phyloP scores from a whole-genome alignment of 2,329 filamentous ascomycete genomes.

The Penicillium sclerotiorum region DNA sequence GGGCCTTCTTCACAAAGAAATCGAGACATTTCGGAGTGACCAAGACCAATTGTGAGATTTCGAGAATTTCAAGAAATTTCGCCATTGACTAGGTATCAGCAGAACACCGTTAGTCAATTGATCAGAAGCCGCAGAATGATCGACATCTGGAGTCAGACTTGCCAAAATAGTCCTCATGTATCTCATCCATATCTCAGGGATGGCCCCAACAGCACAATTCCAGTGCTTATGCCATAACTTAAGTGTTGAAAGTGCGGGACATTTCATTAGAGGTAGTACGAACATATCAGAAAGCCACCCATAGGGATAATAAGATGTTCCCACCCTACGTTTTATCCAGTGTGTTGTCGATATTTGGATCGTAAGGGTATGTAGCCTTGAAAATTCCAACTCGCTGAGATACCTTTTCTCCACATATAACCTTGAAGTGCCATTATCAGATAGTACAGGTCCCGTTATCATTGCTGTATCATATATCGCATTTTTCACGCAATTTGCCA shows the following conservation, averaged over 20 bases:
- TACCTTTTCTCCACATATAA: neutral
- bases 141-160: neutral
- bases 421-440: no score
- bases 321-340: neutral
- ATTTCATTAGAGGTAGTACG: neutral
- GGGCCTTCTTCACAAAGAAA: neutral
- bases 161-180: neutral
- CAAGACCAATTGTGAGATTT: neutral
- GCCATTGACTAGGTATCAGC: no score
- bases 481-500: neutral
- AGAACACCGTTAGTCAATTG: no score
- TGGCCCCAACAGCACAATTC: neutral
- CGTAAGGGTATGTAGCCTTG: neutral
- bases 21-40: neutral
- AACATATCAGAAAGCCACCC: neutral
- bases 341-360: neutral
- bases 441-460: neutral
- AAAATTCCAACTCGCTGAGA: neutral
- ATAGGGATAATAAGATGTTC: no score
- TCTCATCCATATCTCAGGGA: neutral
- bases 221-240: neutral
- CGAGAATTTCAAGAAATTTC: no score
- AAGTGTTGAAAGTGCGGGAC: neutral
- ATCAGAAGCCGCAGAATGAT: no score
- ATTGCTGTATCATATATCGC: neutral